These are phyloP conservation scores for Cladosporium velox DNA, from an alignment of 2,329 filamentous ascomycete genomes.

Conservation along the genomic window DNA sequence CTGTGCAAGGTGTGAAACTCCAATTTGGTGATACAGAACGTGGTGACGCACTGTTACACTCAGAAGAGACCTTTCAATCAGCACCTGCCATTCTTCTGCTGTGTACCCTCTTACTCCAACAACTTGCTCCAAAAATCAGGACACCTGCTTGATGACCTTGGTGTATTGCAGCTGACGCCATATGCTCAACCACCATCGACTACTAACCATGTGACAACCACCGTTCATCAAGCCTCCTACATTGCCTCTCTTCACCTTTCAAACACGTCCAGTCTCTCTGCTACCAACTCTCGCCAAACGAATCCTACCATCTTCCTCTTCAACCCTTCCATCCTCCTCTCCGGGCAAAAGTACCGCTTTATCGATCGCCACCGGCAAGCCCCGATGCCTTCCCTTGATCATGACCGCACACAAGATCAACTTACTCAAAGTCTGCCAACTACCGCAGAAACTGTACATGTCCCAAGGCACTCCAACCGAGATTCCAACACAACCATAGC, in stretches of 20 bases:
- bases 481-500: conserved; percentile 49
- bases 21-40: not conserved
- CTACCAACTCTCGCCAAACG: conserved; percentile 24
- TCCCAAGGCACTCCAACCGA: conserved; percentile 47
- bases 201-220: not conserved
- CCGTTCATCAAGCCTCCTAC: not conserved
- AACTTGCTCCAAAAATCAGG: not conserved
- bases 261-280: conserved; percentile 14
- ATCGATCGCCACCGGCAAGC: conserved; percentile 58
- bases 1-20: not conserved
- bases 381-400: conserved; percentile 58
- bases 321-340: conserved; percentile 32
- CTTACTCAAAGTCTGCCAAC: conserved; percentile 54
- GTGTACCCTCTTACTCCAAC: not conserved
- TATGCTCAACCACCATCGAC: not conserved
- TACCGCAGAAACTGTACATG: conserved; percentile 50
- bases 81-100: not conserved
- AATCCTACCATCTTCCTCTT: conserved; percentile 41
- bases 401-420: conserved; percentile 58
- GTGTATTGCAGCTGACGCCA: not conserved
- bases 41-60: not conserved
- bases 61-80: not conserved
- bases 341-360: conserved; percentile 45
- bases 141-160: not conserved
- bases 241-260: not conserved